Conservation (phyloP, 306 rosid genomes). For the Quercus variabilis region DNA sequence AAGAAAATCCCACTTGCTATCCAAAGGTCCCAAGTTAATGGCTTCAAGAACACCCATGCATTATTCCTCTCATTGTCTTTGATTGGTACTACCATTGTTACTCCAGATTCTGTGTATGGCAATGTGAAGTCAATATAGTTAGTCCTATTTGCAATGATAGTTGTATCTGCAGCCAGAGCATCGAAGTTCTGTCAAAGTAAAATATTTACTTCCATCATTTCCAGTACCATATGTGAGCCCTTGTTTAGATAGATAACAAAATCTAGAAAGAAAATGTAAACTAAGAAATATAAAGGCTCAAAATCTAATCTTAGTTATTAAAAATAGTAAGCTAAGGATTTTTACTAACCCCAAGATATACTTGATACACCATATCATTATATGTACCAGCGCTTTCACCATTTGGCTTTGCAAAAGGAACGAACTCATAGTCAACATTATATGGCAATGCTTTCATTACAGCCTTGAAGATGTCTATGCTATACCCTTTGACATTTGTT, state of each 20-base stretch:
- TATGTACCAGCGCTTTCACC: constrained; percentile 17
- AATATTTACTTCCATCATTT: too few relatives aligned
- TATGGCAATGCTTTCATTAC: constrained; percentile 23
- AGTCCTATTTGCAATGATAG: constrained; percentile 31
- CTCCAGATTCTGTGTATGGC: constrained; percentile 40
- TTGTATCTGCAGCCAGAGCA: constrained; percentile 40
- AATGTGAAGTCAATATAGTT: constrained; percentile 37
- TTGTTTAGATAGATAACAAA: neutral
- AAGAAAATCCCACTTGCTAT: constrained; percentile 22
- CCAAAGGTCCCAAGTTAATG: constrained; percentile 37
- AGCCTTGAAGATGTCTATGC: constrained; percentile 34
- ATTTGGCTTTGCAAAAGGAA: constrained; percentile 19
- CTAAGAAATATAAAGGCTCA: too few relatives aligned
- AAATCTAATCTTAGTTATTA: neutral
- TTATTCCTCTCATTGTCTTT: neutral
- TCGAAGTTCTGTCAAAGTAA: constrained; percentile 18
- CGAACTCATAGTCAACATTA: constrained; percentile 17
- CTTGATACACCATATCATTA: constrained; percentile 29
- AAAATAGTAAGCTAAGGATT: too few relatives aligned
- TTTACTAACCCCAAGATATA: constrained; percentile 22
- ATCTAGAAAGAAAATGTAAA: too few relatives aligned
- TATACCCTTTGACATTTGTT: constrained; percentile 11
- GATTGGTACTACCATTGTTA: constrained; percentile 30
- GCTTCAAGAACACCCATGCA: constrained; percentile 47
- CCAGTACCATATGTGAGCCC: neutral